Evolutionary conservation across 192 early-diverging fungal species (phyloP).

Genomic region (Coemansia sp.): DNA sequence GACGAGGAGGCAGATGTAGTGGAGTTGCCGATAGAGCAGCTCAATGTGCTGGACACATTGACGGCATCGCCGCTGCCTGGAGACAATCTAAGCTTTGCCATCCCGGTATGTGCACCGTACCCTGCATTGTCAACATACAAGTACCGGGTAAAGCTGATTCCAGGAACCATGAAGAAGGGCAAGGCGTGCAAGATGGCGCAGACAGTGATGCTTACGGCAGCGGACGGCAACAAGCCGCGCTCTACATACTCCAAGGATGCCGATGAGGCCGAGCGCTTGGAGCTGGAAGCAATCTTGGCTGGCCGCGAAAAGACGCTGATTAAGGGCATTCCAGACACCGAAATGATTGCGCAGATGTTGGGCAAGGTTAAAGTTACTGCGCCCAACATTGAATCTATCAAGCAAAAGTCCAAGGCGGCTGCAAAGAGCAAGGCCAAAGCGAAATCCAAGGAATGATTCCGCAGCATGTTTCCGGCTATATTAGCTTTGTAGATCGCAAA

Average conservation of each 20-base stretch:
- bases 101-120: constrained; percentile 96
- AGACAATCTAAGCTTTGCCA: constrained; percentile 79
- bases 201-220: constrained; percentile 43
- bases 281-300: constrained; percentile 31
- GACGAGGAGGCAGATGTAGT: constrained; percentile 43
- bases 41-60: constrained; percentile 74
- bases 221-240: constrained; percentile 32
- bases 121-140: constrained; percentile 78
- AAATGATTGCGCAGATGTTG: constrained; percentile 77
- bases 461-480: no score
- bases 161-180: constrained; percentile 88
- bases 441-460: no score
- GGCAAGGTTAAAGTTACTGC: constrained; percentile 85
- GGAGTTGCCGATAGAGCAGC: constrained; percentile 37
- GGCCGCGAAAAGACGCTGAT: constrained; percentile 75
- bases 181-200: constrained; percentile 69
- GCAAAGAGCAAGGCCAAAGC: constrained; percentile 36
- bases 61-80: constrained; percentile 73
- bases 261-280: constrained; percentile 32
- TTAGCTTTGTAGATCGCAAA: background rate
- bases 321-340: constrained; percentile 78
- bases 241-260: constrained; percentile 10
- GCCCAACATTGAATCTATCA: constrained; percentile 68
- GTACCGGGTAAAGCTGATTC: constrained; percentile 92
- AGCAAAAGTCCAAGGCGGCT: constrained; percentile 53